Percentiles rank a stretch among this genome's conserved stretches.
Evolutionary conservation across 768 basidiomycete genomes (phyloP).

Genomic region (Suillus subluteus): DNA sequence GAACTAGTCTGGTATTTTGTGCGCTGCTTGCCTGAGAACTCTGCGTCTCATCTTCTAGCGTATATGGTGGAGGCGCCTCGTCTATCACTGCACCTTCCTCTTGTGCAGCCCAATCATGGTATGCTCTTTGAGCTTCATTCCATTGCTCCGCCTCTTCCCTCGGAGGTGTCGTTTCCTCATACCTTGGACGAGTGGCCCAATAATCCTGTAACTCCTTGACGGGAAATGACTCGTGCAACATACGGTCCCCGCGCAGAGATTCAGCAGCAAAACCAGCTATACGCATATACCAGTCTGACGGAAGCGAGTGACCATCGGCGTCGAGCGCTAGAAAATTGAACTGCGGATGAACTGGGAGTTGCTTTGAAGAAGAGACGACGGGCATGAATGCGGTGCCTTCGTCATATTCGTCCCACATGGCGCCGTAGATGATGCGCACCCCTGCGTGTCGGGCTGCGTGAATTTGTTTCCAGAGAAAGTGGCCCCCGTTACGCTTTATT

Average conservation of each 20-base stretch:
- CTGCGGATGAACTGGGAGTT: neutral
- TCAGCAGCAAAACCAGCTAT: constrained; percentile 1
- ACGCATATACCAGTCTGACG: constrained; percentile 1
- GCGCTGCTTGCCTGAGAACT: neutral
- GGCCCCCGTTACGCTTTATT: neutral
- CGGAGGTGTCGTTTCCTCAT: neutral
- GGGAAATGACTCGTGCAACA: constrained; percentile 1
- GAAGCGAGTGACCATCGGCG: neutral
- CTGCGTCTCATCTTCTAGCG: neutral
- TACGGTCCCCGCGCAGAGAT: neutral
- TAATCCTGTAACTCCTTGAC: neutral
- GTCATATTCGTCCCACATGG: neutral
- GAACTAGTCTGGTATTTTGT: neutral
- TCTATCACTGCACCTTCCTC: neutral
- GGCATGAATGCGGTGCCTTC: neutral
- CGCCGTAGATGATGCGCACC: neutral
- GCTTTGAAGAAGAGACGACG: neutral
- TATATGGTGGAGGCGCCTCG: neutral
- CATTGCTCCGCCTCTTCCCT: neutral
- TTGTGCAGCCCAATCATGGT: neutral
- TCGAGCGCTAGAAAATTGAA: neutral
- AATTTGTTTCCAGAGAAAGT: neutral
- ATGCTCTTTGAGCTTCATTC: neutral
- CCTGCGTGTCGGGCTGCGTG: neutral
- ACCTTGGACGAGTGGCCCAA: neutral